These are phyloP conservation scores for Carex cristatella DNA, from an alignment of 176 grass and related monocot species.

Conservation along the genomic window DNA sequence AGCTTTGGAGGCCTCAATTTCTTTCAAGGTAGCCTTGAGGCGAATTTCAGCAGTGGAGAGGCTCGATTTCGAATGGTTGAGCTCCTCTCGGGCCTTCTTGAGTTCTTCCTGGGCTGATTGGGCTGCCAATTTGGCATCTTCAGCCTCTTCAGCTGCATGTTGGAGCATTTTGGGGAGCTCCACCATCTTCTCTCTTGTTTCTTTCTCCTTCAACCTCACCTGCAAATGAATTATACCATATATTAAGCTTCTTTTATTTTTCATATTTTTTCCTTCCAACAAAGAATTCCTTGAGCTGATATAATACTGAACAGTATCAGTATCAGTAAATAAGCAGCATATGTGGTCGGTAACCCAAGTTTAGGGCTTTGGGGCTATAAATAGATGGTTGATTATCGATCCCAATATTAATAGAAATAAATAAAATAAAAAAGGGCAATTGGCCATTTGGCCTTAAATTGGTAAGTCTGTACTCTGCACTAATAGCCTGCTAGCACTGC, in stretches of 20 bases:
- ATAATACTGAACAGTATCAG: background rate
- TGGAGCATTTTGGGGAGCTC: slow-evolving; percentile 84
- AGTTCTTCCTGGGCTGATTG: slow-evolving; percentile 68
- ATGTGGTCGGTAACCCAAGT: background rate
- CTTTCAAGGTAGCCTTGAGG: slow-evolving; percentile 63
- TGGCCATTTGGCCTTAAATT: background rate
- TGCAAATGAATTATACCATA: slow-evolving; percentile 5
- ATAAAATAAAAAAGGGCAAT: background rate
- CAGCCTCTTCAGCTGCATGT: slow-evolving; percentile 66
- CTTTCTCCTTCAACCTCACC: slow-evolving; percentile 53
- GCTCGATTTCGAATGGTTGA: slow-evolving; percentile 62
- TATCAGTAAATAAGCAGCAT: background rate
- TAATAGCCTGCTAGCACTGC: background rate
- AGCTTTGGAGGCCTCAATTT: slow-evolving; percentile 70
- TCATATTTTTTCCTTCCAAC: background rate
- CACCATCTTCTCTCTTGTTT: slow-evolving; percentile 50
- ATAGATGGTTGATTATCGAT: background rate
- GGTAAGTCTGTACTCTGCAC: background rate
- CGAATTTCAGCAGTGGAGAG: slow-evolving; percentile 54
- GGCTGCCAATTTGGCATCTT: slow-evolving; percentile 52
- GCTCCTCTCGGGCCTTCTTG: slow-evolving; percentile 66
- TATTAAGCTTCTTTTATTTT: slow-evolving; percentile 5
- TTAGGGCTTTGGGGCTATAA: background rate
- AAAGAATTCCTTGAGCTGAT: background rate
- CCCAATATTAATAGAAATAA: background rate